Percentiles rank a stretch among this genome's conserved stretches.
phyloP scores from a whole-genome alignment of 176 grass and related monocot genomes.

The Raddia distichophylla region DNA sequence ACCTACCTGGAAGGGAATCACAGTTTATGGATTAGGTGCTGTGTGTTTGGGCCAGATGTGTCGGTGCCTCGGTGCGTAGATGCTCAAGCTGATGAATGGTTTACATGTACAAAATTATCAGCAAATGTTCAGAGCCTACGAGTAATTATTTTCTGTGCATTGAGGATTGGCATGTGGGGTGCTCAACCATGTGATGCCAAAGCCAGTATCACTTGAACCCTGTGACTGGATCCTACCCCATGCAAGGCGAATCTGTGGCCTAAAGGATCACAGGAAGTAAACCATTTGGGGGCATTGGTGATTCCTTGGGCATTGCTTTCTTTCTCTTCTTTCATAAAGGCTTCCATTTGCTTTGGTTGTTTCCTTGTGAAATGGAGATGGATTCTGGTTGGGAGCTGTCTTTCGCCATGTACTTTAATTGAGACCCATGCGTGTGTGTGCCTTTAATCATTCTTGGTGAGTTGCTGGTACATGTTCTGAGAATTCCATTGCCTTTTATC shows the following conservation, averaged over 20 bases:
- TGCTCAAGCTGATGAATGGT: slow-evolving; percentile 11
- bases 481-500: background rate
- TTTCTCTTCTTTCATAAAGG: slow-evolving; percentile 29
- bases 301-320: slow-evolving; percentile 39
- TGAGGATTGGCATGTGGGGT: slow-evolving; percentile 43
- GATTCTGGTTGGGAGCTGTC: slow-evolving; percentile 35
- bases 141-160: background rate
- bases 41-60: background rate
- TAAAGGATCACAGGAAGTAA: slow-evolving; percentile 42
- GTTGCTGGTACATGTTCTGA: slow-evolving; percentile 20
- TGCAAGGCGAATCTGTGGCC: slow-evolving; percentile 39
- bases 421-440: slow-evolving; percentile 6
- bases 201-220: slow-evolving; percentile 40
- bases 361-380: slow-evolving; percentile 38
- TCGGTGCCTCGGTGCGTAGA: background rate
- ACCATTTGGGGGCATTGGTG: slow-evolving; percentile 38
- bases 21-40: background rate
- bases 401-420: slow-evolving; percentile 36
- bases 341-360: slow-evolving; percentile 31
- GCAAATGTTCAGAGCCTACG: background rate
- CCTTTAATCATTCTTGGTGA: slow-evolving; percentile 37
- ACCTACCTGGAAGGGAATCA: background rate
- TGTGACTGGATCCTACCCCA: slow-evolving; percentile 30
- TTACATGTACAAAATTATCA: background rate
- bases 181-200: slow-evolving; percentile 40